Percentiles rank a stretch among this genome's conserved stretches.
Conservation (phyloP, 2,329 filamentous ascomycete genomes). For the Ceratocystis destructans region DNA sequence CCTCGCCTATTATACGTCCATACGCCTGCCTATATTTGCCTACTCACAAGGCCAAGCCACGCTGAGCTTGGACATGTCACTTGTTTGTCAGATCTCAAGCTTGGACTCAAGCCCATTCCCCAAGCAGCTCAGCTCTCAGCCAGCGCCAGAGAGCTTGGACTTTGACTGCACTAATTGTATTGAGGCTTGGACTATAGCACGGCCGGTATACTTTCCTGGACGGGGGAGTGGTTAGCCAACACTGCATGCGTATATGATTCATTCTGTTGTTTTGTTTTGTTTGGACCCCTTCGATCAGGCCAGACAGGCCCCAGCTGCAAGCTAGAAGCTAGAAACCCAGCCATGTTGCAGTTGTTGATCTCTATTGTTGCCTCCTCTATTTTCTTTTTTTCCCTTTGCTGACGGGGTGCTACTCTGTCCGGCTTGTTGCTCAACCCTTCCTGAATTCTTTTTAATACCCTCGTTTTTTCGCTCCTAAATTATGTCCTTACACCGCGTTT, state of each 20-base stretch:
- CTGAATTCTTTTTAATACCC: neutral
- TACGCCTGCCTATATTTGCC: neutral
- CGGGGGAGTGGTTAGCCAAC: neutral
- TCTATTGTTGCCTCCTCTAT: neutral
- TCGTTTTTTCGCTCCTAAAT: neutral
- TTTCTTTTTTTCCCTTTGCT: neutral
- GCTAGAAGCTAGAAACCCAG: neutral
- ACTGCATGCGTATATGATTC: neutral
- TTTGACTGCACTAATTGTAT: neutral
- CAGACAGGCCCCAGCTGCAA: neutral
- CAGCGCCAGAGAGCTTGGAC: neutral
- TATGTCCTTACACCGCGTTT: neutral
- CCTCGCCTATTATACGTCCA: no score
- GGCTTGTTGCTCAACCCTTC: neutral
- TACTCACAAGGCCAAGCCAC: no score
- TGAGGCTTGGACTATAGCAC: conserved; percentile 1
- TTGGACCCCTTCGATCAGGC: neutral
- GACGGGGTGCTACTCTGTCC: neutral
- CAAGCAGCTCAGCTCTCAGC: neutral
- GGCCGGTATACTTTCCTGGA: neutral
- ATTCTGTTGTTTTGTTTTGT: conserved; percentile 2
- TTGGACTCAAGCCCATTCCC: neutral
- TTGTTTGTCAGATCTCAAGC: conserved; percentile 4
- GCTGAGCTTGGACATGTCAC: conserved; percentile 3
- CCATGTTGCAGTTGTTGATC: neutral